Conservation (phyloP, 768 basidiomycete genomes). For the Kockovaella imperatae region DNA sequence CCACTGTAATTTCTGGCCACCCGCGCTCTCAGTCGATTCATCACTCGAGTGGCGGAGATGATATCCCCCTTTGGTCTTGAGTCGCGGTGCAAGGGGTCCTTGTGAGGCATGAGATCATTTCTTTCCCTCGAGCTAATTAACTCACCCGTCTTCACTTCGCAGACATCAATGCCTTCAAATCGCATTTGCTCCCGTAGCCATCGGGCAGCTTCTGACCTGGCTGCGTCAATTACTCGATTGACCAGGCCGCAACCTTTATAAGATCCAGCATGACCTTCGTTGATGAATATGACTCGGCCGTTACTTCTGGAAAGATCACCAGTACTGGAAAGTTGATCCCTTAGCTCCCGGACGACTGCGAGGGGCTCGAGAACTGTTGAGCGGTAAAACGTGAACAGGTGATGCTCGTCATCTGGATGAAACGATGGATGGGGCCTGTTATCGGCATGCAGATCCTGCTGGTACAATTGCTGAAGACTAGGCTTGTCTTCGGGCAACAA, state of each 20-base stretch:
- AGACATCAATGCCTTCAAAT: constrained; percentile 22
- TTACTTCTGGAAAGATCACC: background rate
- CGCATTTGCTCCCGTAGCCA: constrained; percentile 18
- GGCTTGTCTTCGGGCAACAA: too few species aligned
- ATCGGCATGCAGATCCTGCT: too few species aligned
- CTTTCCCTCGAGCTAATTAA: background rate
- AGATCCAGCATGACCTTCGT: too few species aligned
- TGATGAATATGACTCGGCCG: constrained; percentile 28
- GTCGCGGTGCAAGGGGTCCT: constrained; percentile 23
- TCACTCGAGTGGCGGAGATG: constrained; percentile 10
- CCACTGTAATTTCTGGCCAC: background rate
- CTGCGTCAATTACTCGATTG: constrained; percentile 12
- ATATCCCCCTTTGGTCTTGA: background rate
- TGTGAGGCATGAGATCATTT: background rate
- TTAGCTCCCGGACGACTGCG: constrained; percentile 23
- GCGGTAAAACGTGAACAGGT: constrained; percentile 22
- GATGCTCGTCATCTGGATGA: constrained; percentile 8
- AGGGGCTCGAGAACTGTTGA: constrained; percentile 33
- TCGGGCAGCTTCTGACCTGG: constrained; percentile 13
- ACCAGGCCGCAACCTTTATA: too few species aligned
- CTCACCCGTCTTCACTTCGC: constrained; percentile 34
- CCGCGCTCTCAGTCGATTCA: constrained; percentile 1
- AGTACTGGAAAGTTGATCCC: constrained; percentile 12
- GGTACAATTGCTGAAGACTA: too few species aligned
- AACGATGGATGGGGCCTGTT: background rate